phyloP scores from a whole-genome alignment of 176 grass and related monocot species.

The Guadua angustifolia region DNA sequence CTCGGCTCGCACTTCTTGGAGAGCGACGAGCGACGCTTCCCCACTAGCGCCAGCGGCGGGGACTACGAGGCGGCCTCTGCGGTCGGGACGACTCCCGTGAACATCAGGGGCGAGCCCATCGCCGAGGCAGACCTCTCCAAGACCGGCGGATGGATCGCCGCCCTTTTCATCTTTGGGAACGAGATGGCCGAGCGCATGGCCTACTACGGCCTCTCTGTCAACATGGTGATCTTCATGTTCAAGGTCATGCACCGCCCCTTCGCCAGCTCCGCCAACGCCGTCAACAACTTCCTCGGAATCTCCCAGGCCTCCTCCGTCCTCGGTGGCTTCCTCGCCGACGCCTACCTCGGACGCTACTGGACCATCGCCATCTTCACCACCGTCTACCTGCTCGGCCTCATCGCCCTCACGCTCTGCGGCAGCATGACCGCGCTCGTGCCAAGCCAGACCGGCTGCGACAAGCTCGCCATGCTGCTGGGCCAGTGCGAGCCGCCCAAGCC shows the following conservation, averaged over 20 bases:
- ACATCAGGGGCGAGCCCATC: too few species aligned
- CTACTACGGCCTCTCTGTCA: constrained; percentile 86
- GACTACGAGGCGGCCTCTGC: too few species aligned
- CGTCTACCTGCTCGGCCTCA: constrained; percentile 81
- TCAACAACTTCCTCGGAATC: constrained; percentile 94
- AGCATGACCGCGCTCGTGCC: constrained; percentile 62
- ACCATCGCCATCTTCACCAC: constrained; percentile 87
- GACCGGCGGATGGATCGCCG: background rate
- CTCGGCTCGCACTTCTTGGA: constrained; percentile 67
- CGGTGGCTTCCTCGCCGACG: constrained; percentile 93
- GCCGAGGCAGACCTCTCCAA: background rate
- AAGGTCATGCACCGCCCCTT: constrained; percentile 90
- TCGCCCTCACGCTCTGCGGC: constrained; percentile 74
- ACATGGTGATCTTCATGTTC: constrained; percentile 96
- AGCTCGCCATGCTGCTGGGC: constrained; percentile 70
- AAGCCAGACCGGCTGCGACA: constrained; percentile 57
- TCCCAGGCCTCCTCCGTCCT: constrained; percentile 89
- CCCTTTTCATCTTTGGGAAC: constrained; percentile 27
- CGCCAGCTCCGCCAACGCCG: constrained; percentile 65
- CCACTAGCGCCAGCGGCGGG: too few species aligned
- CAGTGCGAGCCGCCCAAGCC: constrained; percentile 49
- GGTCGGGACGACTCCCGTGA: too few species aligned
- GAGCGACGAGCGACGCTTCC: constrained; percentile 64
- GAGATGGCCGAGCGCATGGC: constrained; percentile 97
- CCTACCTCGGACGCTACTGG: constrained; percentile 95